Base-by-base conservation (phyloP, 2,329 filamentous ascomycete genomes). In the Colletotrichum euphorbiae region DNA sequence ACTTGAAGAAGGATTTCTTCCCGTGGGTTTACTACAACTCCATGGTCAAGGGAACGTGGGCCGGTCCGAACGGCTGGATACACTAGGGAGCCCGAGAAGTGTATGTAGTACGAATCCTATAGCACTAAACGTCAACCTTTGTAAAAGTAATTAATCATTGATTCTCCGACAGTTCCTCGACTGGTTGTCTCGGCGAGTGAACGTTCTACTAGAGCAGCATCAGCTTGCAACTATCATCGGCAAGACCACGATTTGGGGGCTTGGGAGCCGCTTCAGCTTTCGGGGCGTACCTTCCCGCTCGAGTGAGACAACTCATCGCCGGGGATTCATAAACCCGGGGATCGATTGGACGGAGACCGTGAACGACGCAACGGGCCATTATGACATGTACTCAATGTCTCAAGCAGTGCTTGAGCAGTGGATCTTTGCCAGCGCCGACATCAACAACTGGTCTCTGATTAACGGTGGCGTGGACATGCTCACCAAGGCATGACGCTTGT, bases 1-100 rank as follows among this genome's bases (percentile, higher is more conserved):
- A 89, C 72, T 71, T 90, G 50, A 90, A 90, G 80, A 90, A 88
- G 78, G 84, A 90, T 73, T 90, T 90, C 72, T 90, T 90, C 77
- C 88, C 88, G 0, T 90, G 88, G 88, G 88, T 90, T 3, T 90
- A 90, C 76, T 83, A 81, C 60, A 83, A 85, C 42, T 82, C 81
- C 42, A 85, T 89, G 83, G 82, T 90, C 6, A 89, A 87, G 77
- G 88, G 88, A 6, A 86, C 81, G 7, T 90, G 88, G 88, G 87
- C 80, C 21, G 88, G 88, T 6, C 86, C 87, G 0, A 87, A 85
- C 74, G 87, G 87, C 0, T 88, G 78, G 78, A 45, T 64, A 17
- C 73, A 70, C 40, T 69, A 51, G 40, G 40, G 6, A 33, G 21
- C 6, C 17, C 28, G 3, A 15, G 13, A 31, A 17, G 31, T n/a